Evolutionary conservation across 108 stramenopile genomes (phyloP).

Genomic region (Nitzschia sp.): DNA sequence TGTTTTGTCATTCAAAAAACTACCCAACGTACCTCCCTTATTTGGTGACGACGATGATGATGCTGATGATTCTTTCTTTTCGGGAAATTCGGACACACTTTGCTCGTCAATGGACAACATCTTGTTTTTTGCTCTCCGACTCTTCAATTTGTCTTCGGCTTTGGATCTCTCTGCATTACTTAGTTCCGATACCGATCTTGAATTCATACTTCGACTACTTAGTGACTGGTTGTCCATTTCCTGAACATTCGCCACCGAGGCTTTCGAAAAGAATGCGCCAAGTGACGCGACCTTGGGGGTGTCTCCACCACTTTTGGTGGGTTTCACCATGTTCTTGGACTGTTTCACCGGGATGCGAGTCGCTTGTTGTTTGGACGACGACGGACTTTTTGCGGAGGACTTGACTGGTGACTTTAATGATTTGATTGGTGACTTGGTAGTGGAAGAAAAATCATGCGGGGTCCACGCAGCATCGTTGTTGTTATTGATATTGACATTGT

Average conservation of each 20-base stretch:
- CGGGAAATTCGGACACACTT: background rate
- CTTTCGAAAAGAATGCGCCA: conserved; percentile 19
- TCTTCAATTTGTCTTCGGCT: conserved; percentile 16
- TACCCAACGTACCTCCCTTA: background rate
- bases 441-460: conserved; percentile 4
- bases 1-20: background rate
- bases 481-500: background rate
- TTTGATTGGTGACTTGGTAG: background rate
- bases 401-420: background rate
- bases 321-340: background rate
- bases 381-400: background rate
- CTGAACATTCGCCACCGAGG: background rate
- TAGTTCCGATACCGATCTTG: conserved; percentile 18
- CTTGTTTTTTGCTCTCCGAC: background rate
- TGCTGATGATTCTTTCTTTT: background rate
- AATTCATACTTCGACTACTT: conserved; percentile 17
- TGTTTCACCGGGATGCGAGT: background rate
- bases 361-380: background rate
- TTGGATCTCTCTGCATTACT: conserved; percentile 25
- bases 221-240: conserved; percentile 24
- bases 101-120: conserved; percentile 23
- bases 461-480: conserved; percentile 4
- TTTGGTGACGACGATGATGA: background rate
- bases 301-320: conserved; percentile 10
- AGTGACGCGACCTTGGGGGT: background rate